Conservation (phyloP, 2,329 filamentous ascomycete species). For the Aspergillus sp. region DNA sequence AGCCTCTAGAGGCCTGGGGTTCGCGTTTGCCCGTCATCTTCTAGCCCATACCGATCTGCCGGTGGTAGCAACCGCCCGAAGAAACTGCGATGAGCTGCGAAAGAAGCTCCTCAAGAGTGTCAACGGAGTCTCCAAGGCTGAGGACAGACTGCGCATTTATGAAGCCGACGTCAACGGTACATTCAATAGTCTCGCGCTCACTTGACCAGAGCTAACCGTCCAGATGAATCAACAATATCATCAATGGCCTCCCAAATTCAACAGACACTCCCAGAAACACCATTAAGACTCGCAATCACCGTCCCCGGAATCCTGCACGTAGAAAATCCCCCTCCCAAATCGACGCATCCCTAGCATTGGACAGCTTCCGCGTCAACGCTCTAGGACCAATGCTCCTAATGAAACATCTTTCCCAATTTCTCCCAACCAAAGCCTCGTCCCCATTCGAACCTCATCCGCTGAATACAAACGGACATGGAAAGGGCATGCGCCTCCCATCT, state of each 20-base stretch:
- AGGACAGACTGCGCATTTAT: constrained; percentile 51
- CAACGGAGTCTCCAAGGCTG: constrained; percentile 35
- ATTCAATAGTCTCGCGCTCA: neutral
- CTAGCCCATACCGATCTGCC: constrained; percentile 56
- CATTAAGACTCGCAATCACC: constrained; percentile 67
- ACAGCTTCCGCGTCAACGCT: constrained; percentile 70
- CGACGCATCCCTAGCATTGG: constrained; percentile 57
- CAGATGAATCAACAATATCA: constrained; percentile 62
- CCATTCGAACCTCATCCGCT: constrained; percentile 23
- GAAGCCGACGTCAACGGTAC: constrained; percentile 58
- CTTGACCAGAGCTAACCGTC: constrained; percentile 6
- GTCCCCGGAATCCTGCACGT: constrained; percentile 70
- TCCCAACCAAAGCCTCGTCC: constrained; percentile 58
- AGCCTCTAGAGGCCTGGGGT: constrained; percentile 62
- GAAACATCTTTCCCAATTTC: constrained; percentile 69
- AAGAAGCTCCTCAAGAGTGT: constrained; percentile 51
- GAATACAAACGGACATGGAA: constrained; percentile 1
- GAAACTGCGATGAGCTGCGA: constrained; percentile 49
- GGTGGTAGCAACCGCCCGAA: constrained; percentile 60
- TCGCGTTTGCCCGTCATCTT: constrained; percentile 58
- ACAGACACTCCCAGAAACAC: constrained; percentile 52
- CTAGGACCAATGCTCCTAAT: constrained; percentile 72
- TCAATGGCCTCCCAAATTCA: constrained; percentile 54
- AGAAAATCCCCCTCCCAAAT: constrained; percentile 67
- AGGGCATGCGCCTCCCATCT: constrained; percentile 40